Percentiles rank a stretch among this genome's conserved stretches.
These are phyloP conservation scores for Uronychia binucleata DNA, from an alignment of 73 alveolate genomes.

Conservation along the genomic window DNA sequence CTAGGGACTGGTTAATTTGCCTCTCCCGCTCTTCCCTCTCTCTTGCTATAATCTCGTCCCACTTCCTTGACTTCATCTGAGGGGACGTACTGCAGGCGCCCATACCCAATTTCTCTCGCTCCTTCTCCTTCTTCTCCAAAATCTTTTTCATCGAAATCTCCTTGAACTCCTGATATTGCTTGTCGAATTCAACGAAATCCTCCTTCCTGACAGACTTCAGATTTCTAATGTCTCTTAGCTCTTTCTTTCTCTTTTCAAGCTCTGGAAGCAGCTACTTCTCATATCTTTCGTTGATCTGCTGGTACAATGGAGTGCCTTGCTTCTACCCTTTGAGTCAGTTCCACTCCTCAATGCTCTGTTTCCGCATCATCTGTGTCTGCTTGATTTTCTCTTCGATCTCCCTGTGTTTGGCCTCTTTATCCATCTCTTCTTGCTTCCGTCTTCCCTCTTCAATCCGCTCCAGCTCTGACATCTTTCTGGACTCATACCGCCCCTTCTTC, in stretches of 20 bases:
- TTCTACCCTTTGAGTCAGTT: neutral
- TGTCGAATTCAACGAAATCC: neutral
- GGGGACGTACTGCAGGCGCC: neutral
- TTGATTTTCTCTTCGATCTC: neutral
- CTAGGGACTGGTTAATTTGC: neutral
- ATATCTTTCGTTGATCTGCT: neutral
- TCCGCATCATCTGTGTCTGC: neutral
- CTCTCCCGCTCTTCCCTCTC: neutral
- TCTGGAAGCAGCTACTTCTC: neutral
- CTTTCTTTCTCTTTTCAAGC: neutral
- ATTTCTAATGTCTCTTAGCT: neutral
- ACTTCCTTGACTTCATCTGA: neutral
- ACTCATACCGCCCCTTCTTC: neutral
- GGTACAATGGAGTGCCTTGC: neutral
- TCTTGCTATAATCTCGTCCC: neutral
- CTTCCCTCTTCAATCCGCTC: neutral
- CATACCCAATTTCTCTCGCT: neutral
- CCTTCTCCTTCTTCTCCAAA: neutral
- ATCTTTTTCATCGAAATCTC: neutral
- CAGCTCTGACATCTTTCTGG: neutral
- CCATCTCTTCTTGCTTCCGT: neutral
- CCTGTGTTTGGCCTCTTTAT: neutral
- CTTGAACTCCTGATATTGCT: neutral
- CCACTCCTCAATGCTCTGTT: neutral
- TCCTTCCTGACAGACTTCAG: neutral